Evolutionary conservation across 1,284 basidiomycete species (phyloP).

Genomic region (Apiotrichum porosum): DNA sequence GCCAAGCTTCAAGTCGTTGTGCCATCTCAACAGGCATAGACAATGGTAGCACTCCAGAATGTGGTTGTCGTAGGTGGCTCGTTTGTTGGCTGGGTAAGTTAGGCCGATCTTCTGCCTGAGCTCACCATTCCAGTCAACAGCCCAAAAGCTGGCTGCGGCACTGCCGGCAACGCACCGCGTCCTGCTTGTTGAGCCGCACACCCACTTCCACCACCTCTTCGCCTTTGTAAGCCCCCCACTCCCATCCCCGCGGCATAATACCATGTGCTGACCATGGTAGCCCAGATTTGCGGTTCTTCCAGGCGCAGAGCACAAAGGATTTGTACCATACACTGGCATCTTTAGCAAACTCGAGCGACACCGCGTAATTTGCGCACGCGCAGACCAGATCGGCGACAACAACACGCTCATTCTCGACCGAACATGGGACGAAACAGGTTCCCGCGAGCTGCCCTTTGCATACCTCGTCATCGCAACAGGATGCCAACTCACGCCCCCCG

Average conservation of each 20-base stretch:
- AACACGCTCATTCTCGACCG: conserved; percentile 17
- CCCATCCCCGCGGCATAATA: no score
- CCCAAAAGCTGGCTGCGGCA: conserved; percentile 17
- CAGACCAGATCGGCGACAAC: conserved; percentile 1
- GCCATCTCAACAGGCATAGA: no score
- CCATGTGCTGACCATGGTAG: not conserved
- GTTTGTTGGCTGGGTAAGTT: conserved; percentile 21
- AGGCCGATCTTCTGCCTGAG: not conserved
- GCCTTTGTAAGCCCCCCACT: conserved; percentile 30
- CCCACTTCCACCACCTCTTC: conserved; percentile 35
- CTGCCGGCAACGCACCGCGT: conserved; percentile 7
- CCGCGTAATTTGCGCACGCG: conserved; percentile 15
- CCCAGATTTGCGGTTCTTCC: conserved; percentile 62
- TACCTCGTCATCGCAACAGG: conserved; percentile 43
- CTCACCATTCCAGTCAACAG: conserved; percentile 11
- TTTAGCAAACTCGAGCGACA: conserved; percentile 9
- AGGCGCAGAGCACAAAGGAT: conserved; percentile 69
- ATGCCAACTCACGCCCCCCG: conserved; percentile 31
- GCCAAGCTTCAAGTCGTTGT: no score
- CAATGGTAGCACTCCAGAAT: no score
- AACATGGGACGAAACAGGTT: conserved; percentile 12
- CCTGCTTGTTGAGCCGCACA: conserved; percentile 29
- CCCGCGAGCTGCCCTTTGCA: conserved; percentile 25
- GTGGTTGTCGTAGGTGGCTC: conserved; percentile 26
- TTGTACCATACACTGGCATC: conserved; percentile 50